Evolutionary conservation across 2,329 filamentous ascomycete genomes (phyloP), one percentile per base, ranked within the genome.

Genomic region (Diaporthe capsici): DNA sequence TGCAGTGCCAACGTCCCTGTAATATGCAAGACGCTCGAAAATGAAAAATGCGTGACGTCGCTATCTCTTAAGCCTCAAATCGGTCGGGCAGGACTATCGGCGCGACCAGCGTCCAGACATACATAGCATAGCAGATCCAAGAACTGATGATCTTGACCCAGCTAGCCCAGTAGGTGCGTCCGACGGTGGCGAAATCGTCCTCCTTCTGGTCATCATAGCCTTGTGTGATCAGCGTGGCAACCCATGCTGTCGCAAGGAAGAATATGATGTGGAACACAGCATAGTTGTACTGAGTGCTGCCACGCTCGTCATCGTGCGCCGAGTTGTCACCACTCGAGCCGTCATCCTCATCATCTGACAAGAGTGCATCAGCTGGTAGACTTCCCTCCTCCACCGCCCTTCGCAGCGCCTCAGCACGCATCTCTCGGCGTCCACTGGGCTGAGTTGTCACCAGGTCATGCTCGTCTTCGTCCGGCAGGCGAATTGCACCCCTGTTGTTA

Each of bases 81-180:
- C 96, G 90, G 80, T 98, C 96, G 3, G 96, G 96, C 81, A 98
- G 84, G 60, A 97, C 85, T 51, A 97, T 89, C 3, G 97, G 97
- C 60, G 97, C 97, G 58, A 98, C 88, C 80, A 99, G 84, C 25
- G 95, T 98, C 97, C 97, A 99, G 39, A 92, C 90, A 82, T 98
- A 99, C 84, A 99, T 94, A 71, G 88, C 92, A 84, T 99, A 98
- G 86, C 97, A 99, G 73, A 97, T 93, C 97, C 97, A 99, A 25
- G 96, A 93, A 84, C 96, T 98, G 72, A 98, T 92, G 84, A 99
- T 98, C 91, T 99, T 99, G 80, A 98, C 95, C 97, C 97, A 99
- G 82, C 95, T 98, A 44, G 97, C 97, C 91, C 95, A 98, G 85
- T 98, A 98, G 7, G 96, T 98, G 76, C 97, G 90, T 28, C 97